These are phyloP conservation scores for Setaria italica DNA, from an alignment of 202 grass and related monocot genomes.

Conservation along the genomic window DNA sequence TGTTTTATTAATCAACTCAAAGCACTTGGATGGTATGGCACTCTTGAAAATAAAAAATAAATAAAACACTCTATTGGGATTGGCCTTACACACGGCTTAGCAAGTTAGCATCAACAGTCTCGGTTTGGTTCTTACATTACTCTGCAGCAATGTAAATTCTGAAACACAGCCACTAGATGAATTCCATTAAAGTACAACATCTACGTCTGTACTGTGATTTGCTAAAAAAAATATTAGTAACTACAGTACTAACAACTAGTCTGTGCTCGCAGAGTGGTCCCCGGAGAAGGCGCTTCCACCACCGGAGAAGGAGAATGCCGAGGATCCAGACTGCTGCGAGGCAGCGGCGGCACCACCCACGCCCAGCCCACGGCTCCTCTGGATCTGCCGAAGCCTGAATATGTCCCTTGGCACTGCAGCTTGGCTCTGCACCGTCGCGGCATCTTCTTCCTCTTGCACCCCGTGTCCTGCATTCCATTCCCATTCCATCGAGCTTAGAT, in stretches of 20 bases:
- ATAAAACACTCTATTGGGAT: too few relatives aligned
- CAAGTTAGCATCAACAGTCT: conserved; percentile 15
- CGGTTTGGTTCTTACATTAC: not conserved
- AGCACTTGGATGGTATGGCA: too few relatives aligned
- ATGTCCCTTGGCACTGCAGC: conserved; percentile 71
- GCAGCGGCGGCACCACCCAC: not conserved
- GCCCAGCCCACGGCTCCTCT: conserved; percentile 57
- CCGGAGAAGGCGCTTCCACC: conserved; percentile 85
- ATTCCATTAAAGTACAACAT: not conserved
- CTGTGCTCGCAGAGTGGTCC: conserved; percentile 76
- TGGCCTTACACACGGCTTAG: not conserved
- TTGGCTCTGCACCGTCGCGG: conserved; percentile 56
- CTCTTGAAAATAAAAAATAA: too few relatives aligned
- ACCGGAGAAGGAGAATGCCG: conserved; percentile 60
- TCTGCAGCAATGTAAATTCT: not conserved
- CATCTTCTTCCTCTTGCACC: conserved; percentile 81
- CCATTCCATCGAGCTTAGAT: conserved; percentile 27
- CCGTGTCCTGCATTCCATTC: conserved; percentile 65
- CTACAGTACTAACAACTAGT: conserved; percentile 40
- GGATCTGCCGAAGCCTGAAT: conserved; percentile 93
- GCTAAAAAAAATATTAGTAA: not conserved
- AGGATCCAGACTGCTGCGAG: conserved; percentile 80
- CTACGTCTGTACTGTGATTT: not conserved
- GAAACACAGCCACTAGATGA: not conserved
- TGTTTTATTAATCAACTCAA: too few relatives aligned